These are phyloP conservation scores for Eucalyptus urophylla DNA, from an alignment of 345 rosid species.

Conservation along the genomic window DNA sequence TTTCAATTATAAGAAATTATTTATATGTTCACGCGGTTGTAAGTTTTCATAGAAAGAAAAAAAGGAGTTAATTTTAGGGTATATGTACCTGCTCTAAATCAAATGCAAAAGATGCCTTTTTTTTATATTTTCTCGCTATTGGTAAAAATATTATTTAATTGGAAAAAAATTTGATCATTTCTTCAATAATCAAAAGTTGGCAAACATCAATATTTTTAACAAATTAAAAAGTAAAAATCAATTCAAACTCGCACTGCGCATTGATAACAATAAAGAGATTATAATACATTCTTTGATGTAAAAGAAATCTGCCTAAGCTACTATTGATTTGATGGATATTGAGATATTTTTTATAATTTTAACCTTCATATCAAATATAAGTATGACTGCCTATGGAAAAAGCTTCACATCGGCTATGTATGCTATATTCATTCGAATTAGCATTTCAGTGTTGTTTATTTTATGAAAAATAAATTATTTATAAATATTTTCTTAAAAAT, in stretches of 20 bases:
- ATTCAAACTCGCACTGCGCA: background rate
- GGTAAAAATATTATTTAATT: background rate
- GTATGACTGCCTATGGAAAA: background rate
- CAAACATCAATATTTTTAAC: background rate
- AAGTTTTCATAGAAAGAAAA: background rate
- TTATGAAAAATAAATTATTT: too few relatives aligned
- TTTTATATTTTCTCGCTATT: background rate
- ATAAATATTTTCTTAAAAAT: too few relatives aligned
- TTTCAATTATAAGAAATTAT: background rate
- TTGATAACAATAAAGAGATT: background rate
- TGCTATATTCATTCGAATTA: background rate
- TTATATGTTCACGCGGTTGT: background rate
- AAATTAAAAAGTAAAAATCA: background rate
- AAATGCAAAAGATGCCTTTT: background rate
- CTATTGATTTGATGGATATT: background rate
- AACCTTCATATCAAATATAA: background rate
- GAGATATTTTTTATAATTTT: background rate
- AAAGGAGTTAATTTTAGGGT: background rate
- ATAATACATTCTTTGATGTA: background rate
- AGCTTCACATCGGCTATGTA: background rate
- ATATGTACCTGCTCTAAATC: background rate
- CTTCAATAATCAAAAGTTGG: background rate
- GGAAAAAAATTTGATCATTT: background rate
- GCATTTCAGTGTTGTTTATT: fast-evolving
- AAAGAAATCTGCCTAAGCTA: background rate